Percentiles rank a stretch among this genome's conserved stretches.
phyloP scores from a whole-genome alignment of 129 eudicot genomes.

The Lactuca sativa region DNA sequence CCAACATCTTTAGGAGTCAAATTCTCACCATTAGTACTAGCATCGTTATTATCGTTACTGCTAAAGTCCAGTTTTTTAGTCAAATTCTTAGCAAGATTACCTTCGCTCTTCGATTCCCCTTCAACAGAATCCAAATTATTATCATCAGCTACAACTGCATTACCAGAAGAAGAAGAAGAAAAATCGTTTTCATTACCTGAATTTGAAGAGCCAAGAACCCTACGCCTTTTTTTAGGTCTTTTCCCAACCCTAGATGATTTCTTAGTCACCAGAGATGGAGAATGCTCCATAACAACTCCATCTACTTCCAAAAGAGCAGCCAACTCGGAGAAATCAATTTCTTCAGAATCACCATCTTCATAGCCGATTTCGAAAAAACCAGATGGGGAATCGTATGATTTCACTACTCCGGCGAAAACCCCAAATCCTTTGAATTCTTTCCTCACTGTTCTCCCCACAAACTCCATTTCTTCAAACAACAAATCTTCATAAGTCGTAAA shows the following conservation, averaged over 20 bases:
- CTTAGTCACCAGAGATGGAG: constrained; percentile 12
- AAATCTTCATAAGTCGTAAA: constrained; percentile 22
- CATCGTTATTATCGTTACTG: constrained; percentile 16
- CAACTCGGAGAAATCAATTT: constrained; percentile 37
- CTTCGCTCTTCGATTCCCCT: constrained; percentile 6
- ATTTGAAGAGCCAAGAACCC: constrained; percentile 18
- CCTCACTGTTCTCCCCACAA: constrained; percentile 58
- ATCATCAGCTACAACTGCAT: constrained; percentile 8
- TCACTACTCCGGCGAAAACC: constrained; percentile 46
- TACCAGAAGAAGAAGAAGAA: constrained; percentile 21
- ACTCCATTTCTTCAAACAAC: constrained; percentile 51
- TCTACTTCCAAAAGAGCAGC: constrained; percentile 31
- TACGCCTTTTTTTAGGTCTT: constrained; percentile 32
- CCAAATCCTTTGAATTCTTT: constrained; percentile 53
- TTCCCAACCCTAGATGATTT: constrained; percentile 30
- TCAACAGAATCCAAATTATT: constrained; percentile 23
- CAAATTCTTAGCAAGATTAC: not conserved
- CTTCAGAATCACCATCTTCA: constrained; percentile 70
- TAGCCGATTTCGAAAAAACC: constrained; percentile 56
- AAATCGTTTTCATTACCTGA: constrained; percentile 38
- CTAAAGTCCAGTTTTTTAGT: constrained; percentile 21
- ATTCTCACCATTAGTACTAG: constrained; percentile 13
- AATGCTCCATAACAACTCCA: constrained; percentile 9
- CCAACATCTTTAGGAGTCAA: constrained; percentile 7
- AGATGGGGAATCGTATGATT: constrained; percentile 48